A percentile compares a stretch with the other conserved stretches of the same genome.
phyloP scores from a whole-genome alignment of 1,284 basidiomycete genomes.

The Boletus smithii region DNA sequence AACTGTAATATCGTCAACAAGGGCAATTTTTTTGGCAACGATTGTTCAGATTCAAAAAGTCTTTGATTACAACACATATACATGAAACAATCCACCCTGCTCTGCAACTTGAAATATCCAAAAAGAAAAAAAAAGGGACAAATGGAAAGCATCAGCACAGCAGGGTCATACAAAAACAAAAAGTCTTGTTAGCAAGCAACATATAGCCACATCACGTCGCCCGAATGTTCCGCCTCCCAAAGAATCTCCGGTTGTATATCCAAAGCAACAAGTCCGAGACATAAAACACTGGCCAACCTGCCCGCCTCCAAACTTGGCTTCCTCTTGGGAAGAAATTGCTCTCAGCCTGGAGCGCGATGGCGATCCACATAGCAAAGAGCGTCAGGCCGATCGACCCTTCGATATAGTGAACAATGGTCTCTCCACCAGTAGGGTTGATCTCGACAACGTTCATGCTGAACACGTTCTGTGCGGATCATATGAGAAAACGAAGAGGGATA shows the following conservation, averaged over 20 bases:
- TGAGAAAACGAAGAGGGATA: slow-evolving; percentile 2
- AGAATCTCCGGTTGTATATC: neutral
- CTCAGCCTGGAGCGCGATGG: slow-evolving; percentile 28
- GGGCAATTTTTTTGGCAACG: too few species aligned
- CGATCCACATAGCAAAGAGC: slow-evolving; percentile 43
- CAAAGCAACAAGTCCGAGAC: neutral
- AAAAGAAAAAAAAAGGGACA: too few species aligned
- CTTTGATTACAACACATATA: neutral
- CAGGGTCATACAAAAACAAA: neutral
- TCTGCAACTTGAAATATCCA: too few species aligned
- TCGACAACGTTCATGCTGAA: slow-evolving; percentile 50
- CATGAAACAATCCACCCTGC: neutral
- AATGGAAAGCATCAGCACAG: neutral
- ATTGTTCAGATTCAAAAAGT: too few species aligned
- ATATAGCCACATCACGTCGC: slow-evolving; percentile 4
- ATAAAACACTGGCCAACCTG: slow-evolving; percentile 23
- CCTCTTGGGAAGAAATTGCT: slow-evolving; percentile 22
- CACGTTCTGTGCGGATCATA: slow-evolving; percentile 26
- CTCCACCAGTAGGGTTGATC: slow-evolving; percentile 31
- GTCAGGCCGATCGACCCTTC: slow-evolving; percentile 44
- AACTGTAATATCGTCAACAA: too few species aligned
- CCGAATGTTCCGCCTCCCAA: slow-evolving; percentile 11
- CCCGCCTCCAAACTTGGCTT: slow-evolving; percentile 22
- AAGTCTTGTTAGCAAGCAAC: neutral
- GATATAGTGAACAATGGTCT: slow-evolving; percentile 41